These are phyloP conservation scores for Pyrus hybrid DNA, from an alignment of 331 rosid genomes.

Conservation along the genomic window DNA sequence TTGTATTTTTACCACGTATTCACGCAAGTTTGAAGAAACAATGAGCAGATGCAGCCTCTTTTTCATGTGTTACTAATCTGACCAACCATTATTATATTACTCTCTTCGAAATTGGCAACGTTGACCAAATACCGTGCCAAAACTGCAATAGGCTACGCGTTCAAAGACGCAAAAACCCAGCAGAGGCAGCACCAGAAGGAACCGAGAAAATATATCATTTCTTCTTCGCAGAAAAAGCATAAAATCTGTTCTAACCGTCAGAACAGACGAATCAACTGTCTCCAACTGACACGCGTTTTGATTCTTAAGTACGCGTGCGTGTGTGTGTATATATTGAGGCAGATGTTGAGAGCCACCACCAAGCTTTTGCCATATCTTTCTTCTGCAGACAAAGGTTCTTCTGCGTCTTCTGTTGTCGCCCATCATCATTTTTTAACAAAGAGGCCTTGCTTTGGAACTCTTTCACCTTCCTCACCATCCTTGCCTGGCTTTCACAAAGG, in stretches of 20 bases:
- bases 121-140: not conserved
- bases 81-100: not conserved
- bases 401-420: not conserved
- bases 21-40: no score
- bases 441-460: conserved; percentile 10
- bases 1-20: no score
- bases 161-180: not conserved
- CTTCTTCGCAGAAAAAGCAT: not conserved
- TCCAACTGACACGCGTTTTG: not conserved
- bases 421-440: not conserved
- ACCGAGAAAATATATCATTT: not conserved
- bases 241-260: no score
- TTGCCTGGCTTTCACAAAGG: conserved; percentile 13
- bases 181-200: no score
- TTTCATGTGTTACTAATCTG: no score
- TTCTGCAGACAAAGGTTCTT: conserved; percentile 3
- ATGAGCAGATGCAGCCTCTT: no score
- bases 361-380: conserved; percentile 17
- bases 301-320: not conserved
- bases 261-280: not conserved
- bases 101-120: not conserved
- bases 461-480: not conserved
- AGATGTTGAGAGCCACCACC: conserved; percentile 28
- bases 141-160: not conserved
- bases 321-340: conserved; percentile 7